Evolutionary conservation across 805 yeast species (phyloP).

Genomic region (Kazachstania africana): DNA sequence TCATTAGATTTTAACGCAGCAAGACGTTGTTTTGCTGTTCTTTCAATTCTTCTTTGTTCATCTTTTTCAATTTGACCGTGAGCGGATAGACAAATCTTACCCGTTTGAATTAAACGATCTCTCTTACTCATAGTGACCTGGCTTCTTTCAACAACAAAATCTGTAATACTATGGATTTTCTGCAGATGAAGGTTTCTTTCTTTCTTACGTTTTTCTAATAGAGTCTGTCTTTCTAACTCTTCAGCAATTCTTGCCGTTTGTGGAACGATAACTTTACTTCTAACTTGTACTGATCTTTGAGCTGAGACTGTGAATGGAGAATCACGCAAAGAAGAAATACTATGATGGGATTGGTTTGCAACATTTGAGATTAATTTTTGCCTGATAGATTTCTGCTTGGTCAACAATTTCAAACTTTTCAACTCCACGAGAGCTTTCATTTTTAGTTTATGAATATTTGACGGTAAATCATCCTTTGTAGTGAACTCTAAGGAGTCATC

Average conservation of each 20-base stretch:
- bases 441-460: constrained; percentile 45
- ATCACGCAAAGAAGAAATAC: constrained; percentile 37
- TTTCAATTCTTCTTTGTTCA: constrained; percentile 62
- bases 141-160: constrained; percentile 21
- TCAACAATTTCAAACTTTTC: constrained; percentile 50
- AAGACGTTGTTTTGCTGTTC: constrained; percentile 78
- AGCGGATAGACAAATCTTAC: constrained; percentile 16
- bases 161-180: constrained; percentile 33
- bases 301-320: constrained; percentile 53
- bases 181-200: constrained; percentile 41
- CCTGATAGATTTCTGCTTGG: constrained; percentile 61
- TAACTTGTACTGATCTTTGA: constrained; percentile 53
- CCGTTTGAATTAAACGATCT: constrained; percentile 23
- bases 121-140: constrained; percentile 13
- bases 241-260: constrained; percentile 68
- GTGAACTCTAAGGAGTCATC: constrained; percentile 32
- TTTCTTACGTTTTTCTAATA: constrained; percentile 42
- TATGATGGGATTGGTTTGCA: constrained; percentile 45
- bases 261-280: constrained; percentile 58
- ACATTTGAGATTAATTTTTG: constrained; percentile 43
- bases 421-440: constrained; percentile 58
- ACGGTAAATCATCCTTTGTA: constrained; percentile 35
- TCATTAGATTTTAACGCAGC: constrained; percentile 80
- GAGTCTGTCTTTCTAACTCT: constrained; percentile 62
- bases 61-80: constrained; percentile 47